Percentiles rank a stretch among this genome's conserved stretches.
Conservation (phyloP, 2,329 filamentous ascomycete genomes). For the Colletotrichum eleusines region DNA sequence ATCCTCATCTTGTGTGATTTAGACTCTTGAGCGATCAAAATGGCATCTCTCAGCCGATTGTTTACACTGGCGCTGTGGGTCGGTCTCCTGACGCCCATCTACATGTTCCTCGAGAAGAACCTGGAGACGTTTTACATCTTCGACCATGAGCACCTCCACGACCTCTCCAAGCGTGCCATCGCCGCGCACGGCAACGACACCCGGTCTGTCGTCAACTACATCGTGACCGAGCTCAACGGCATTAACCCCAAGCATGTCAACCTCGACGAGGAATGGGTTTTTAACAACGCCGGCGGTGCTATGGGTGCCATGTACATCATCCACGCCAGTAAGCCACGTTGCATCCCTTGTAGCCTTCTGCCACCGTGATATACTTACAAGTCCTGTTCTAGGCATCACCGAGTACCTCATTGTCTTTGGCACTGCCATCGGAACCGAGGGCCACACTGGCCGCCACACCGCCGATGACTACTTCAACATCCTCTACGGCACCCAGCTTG, state of each 20-base stretch:
- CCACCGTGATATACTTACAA: constrained; percentile 9
- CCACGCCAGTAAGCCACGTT: constrained; percentile 76
- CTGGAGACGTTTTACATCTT: constrained; percentile 81
- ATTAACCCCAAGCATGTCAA: constrained; percentile 70
- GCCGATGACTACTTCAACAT: constrained; percentile 97
- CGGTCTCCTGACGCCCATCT: constrained; percentile 65
- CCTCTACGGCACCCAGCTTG: constrained; percentile 80
- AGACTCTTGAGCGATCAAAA: constrained; percentile 17
- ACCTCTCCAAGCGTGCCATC: constrained; percentile 75
- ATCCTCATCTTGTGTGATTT: constrained; percentile 9
- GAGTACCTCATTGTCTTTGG: constrained; percentile 94
- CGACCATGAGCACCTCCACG: constrained; percentile 74
- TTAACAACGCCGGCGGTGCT: constrained; percentile 91
- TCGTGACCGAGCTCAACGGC: constrained; percentile 74
- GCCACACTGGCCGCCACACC: constrained; percentile 88
- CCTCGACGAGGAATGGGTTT: constrained; percentile 84
- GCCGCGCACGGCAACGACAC: constrained; percentile 81
- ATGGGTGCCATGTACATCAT: constrained; percentile 95
- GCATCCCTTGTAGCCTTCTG: too few species aligned
- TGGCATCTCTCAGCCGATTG: constrained; percentile 52
- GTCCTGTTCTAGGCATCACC: constrained; percentile 69
- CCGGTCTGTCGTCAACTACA: constrained; percentile 73
- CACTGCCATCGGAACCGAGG: constrained; percentile 85
- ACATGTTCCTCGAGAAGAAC: constrained; percentile 69
- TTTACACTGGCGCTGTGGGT: constrained; percentile 65